A percentile compares a stretch with the other conserved stretches of the same genome.
These are phyloP conservation scores for Fusarium incarnatum DNA, from an alignment of 2,329 filamentous ascomycete genomes.

Conservation along the genomic window DNA sequence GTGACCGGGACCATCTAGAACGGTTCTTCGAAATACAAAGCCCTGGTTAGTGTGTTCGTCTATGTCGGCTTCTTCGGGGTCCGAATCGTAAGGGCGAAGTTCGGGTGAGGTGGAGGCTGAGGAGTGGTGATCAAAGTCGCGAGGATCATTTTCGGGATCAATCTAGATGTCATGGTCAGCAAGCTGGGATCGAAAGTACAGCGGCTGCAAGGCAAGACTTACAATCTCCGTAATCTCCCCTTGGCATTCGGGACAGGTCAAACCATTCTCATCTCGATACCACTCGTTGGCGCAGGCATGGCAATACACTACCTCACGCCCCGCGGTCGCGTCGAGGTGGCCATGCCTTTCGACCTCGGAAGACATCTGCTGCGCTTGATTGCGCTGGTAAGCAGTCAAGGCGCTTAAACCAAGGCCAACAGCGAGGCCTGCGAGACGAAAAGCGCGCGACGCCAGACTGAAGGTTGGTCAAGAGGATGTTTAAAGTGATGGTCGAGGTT, in stretches of 20 bases:
- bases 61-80: slow-evolving; percentile 70
- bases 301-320: slow-evolving; percentile 84
- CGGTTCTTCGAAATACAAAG: slow-evolving; percentile 55
- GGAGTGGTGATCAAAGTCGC: slow-evolving; percentile 52
- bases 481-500: slow-evolving; percentile 6
- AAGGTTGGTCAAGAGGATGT: slow-evolving; percentile 37
- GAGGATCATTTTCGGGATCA: slow-evolving; percentile 70
- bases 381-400: slow-evolving; percentile 65
- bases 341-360: slow-evolving; percentile 44
- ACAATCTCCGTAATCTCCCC: slow-evolving; percentile 90
- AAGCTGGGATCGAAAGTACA: not conserved
- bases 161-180: slow-evolving; percentile 56
- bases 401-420: slow-evolving; percentile 70
- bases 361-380: slow-evolving; percentile 57
- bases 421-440: slow-evolving; percentile 66
- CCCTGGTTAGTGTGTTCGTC: slow-evolving; percentile 63
- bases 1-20: slow-evolving; percentile 46
- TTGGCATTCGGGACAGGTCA: slow-evolving; percentile 81
- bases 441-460: slow-evolving; percentile 67
- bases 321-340: slow-evolving; percentile 63
- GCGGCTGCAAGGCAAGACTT: slow-evolving; percentile 51
- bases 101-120: slow-evolving; percentile 50
- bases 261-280: slow-evolving; percentile 75
- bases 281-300: slow-evolving; percentile 85
- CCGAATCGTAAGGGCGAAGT: slow-evolving; percentile 56